Conservation (phyloP, 805 yeast genomes). For the Candida sphagnicola region DNA sequence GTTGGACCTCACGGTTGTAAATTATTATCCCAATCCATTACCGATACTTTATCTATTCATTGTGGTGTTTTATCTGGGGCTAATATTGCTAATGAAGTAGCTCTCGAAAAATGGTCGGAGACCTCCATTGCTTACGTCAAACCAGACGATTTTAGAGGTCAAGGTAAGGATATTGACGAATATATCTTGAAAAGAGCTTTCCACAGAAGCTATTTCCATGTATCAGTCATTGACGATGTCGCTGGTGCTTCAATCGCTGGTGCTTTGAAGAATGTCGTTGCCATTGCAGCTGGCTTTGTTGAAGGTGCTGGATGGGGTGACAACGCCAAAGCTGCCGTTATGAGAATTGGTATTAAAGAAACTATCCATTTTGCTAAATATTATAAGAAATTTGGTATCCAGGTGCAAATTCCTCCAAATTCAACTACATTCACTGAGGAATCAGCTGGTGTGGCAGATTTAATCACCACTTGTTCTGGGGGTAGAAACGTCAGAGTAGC, state of each 20-base stretch:
- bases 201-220: conserved; percentile 99
- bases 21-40: conserved; percentile 73
- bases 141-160: conserved; percentile 66
- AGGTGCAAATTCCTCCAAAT: conserved; percentile 52
- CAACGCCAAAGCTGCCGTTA: conserved; percentile 95
- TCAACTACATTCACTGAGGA: conserved; percentile 86
- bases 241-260: conserved; percentile 97
- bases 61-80: conserved; percentile 99
- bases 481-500: conserved; percentile 96
- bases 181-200: conserved; percentile 71
- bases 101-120: conserved; percentile 93
- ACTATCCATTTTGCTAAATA: conserved; percentile 73
- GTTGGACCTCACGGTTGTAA: conserved; percentile 83
- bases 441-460: conserved; percentile 96
- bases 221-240: conserved; percentile 84
- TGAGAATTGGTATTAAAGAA: conserved; percentile 93
- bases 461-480: conserved; percentile 96
- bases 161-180: conserved; percentile 70
- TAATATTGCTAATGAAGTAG: conserved; percentile 95
- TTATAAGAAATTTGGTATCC: conserved; percentile 55
- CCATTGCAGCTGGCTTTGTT: conserved; percentile 94
- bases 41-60: conserved; percentile 75
- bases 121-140: conserved; percentile 89
- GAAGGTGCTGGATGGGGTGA: conserved; percentile 99
- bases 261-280: conserved; percentile 94